These are phyloP conservation scores for Pseudogymnoascus sp. DNA, from an alignment of 2,329 filamentous ascomycete species.

Conservation along the genomic window DNA sequence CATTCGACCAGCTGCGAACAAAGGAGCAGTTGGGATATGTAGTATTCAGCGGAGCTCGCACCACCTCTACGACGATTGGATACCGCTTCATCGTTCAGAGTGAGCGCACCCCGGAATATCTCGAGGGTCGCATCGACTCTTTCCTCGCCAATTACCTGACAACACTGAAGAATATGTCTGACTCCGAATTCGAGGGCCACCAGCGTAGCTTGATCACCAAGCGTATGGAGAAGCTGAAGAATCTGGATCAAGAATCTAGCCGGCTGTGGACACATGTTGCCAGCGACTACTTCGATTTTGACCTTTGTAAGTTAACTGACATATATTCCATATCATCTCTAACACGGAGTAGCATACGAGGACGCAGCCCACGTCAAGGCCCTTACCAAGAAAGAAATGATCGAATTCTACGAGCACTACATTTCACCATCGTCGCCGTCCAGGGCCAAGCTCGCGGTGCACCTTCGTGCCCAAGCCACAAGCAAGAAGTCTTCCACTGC, in stretches of 20 bases:
- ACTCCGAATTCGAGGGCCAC: slow-evolving; percentile 80
- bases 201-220: slow-evolving; percentile 85
- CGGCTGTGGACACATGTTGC: slow-evolving; percentile 81
- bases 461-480: slow-evolving; percentile 68
- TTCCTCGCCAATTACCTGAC: slow-evolving; percentile 66
- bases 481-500: slow-evolving; percentile 36
- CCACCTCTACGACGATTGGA: slow-evolving; percentile 69
- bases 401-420: slow-evolving; percentile 69
- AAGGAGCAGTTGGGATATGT: slow-evolving; percentile 98
- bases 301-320: slow-evolving; percentile 55
- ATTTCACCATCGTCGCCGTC: slow-evolving; percentile 66
- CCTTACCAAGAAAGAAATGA: slow-evolving; percentile 71
- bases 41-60: slow-evolving; percentile 73
- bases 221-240: slow-evolving; percentile 85
- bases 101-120: slow-evolving; percentile 73
- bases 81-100: slow-evolving; percentile 91
- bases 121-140: slow-evolving; percentile 79
- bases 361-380: slow-evolving; percentile 69
- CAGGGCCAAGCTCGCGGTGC: slow-evolving; percentile 77
- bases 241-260: slow-evolving; percentile 74
- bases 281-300: slow-evolving; percentile 83
- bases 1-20: slow-evolving; percentile 88
- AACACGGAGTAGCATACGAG: slow-evolving; percentile 30
- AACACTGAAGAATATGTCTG: slow-evolving; percentile 66
- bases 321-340: background rate